Evolutionary conservation across 495 filamentous ascomycete genomes (phyloP), one percentile per base, ranked within the genome.

Genomic region (Annulohypoxylon maeteangense): DNA sequence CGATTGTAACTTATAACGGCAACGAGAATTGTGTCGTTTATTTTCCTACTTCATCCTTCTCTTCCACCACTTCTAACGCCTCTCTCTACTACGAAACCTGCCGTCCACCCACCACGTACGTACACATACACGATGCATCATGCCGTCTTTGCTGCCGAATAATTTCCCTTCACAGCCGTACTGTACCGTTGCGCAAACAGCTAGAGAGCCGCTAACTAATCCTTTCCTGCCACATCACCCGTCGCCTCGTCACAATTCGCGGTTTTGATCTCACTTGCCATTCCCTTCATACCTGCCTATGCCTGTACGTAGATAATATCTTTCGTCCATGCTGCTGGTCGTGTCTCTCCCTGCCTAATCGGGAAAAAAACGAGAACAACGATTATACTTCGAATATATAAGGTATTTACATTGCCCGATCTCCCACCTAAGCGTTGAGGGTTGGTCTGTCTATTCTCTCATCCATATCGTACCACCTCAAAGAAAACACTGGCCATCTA

Each of bases 151-250:
- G 74, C 67, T 74, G 68, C 70, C 76, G 71, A 76, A 72, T 81
- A 80, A 79, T 80, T 74, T 70, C 65, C 70, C 75, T 72, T 51
- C 68, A 74, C 75, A 76, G 73, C 72, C 73, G 75, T 78, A 68
- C 76, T 78, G 81, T 76, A 81, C 74, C 74, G 77, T 79, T 76
- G 80, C 77, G 81, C 78, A 80, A 81, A 81, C 79, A 81, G 76
- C 73, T 73, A 78, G 76, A 75, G 65, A 66, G 68, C 55, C 62
- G 56, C 65, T 70, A 76, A 68, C 75, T 78, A 83, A 82, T 83
- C 77, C 78, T 63, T 75, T 80, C 67, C 76, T 76, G 80, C 79
- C 81, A 83, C 81, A 82, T 81, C 78, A 79, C 69, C 75, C 57
- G 65, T 73, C 56, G 70, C 69, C 63, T 72, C 59, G 64, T 76